Conservation (phyloP, 139 green algal genomes). For the Ettlia oleoabundans region DNA sequence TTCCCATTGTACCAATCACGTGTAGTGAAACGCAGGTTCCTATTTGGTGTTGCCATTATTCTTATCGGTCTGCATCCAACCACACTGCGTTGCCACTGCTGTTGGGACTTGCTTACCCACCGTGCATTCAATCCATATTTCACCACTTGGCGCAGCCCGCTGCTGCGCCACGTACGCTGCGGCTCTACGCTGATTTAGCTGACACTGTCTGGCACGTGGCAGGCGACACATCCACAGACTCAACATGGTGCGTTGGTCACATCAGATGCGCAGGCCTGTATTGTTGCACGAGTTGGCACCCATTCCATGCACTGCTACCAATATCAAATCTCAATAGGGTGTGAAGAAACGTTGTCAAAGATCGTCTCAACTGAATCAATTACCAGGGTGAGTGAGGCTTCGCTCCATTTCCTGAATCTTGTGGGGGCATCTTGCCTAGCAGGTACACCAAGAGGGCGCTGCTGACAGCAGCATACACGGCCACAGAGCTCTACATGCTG, state of each 20-base stretch:
- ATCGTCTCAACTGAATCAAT: too few species aligned
- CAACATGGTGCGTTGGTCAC: conserved; percentile 43
- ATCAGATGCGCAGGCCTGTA: not conserved
- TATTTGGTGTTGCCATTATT: too few species aligned
- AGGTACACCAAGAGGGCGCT: conserved; percentile 74
- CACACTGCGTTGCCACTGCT: not conserved
- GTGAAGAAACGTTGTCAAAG: too few species aligned
- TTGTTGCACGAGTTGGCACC: not conserved
- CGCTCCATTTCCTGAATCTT: not conserved
- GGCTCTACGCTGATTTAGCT: conserved; percentile 53
- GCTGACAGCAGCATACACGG: conserved; percentile 64
- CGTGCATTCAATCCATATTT: too few species aligned
- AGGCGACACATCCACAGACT: conserved; percentile 71
- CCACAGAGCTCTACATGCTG: conserved; percentile 82
- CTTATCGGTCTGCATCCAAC: too few species aligned
- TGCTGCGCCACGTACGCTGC: conserved; percentile 31
- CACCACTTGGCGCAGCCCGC: not conserved
- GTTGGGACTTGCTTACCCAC: too few species aligned
- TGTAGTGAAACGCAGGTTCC: too few species aligned
- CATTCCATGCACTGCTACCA: too few species aligned
- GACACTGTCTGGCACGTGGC: conserved; percentile 70
- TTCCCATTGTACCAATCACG: too few species aligned
- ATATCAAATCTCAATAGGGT: too few species aligned
- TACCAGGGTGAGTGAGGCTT: too few species aligned
- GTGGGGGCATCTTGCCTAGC: not conserved